A percentile compares a stretch with the other conserved stretches of the same genome.
Conservation (phyloP, 1,139 yeast genomes). For the Saccharomyces hybrid region DNA sequence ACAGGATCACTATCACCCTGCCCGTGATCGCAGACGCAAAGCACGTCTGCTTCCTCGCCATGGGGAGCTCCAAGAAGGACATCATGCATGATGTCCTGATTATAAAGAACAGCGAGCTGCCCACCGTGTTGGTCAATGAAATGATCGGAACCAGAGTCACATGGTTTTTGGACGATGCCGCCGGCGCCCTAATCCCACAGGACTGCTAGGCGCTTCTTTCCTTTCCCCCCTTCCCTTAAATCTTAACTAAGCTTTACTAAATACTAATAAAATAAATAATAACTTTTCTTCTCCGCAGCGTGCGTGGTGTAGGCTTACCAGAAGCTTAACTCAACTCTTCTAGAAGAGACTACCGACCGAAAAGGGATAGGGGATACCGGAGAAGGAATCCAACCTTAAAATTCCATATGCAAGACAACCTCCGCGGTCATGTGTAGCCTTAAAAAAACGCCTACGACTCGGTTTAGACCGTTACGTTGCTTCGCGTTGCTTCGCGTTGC, state of each 20-base stretch:
- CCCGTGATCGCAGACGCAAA: slow-evolving; percentile 81
- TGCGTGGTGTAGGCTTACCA: neutral
- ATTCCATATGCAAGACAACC: neutral
- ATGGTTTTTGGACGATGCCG: slow-evolving; percentile 79
- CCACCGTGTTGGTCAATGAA: slow-evolving; percentile 65
- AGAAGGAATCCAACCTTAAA: neutral
- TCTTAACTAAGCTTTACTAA: neutral
- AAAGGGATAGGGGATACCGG: neutral
- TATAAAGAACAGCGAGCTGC: slow-evolving; percentile 47
- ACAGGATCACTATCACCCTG: slow-evolving; percentile 84
- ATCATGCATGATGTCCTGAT: slow-evolving; percentile 63
- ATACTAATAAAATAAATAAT: neutral
- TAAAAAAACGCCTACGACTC: neutral
- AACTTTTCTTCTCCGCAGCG: neutral
- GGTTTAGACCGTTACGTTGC: too few species aligned
- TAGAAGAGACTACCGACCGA: neutral
- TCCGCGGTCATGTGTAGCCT: slow-evolving; percentile 22
- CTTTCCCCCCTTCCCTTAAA: neutral
- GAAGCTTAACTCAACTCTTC: neutral
- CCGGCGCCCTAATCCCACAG: slow-evolving; percentile 36
- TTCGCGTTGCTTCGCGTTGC: too few species aligned
- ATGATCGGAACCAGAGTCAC: slow-evolving; percentile 41
- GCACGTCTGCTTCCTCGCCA: slow-evolving; percentile 73
- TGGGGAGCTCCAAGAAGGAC: slow-evolving; percentile 78
- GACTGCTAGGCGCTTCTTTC: neutral